Evolutionary conservation across 1,139 yeast genomes (phyloP).

Genomic region (Trichomonascaceae sp.): DNA sequence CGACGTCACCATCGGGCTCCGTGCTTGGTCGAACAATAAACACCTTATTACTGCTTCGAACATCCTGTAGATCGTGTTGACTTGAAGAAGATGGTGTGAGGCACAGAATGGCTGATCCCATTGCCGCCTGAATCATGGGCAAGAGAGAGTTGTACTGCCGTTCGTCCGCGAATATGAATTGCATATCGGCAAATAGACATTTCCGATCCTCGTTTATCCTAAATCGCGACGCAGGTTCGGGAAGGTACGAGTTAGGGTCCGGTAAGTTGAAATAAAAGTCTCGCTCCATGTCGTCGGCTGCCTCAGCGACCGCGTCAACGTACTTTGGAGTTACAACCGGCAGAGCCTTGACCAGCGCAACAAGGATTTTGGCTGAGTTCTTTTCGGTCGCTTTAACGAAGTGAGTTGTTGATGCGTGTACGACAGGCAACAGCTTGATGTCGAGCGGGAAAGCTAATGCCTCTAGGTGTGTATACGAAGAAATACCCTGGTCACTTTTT

Average conservation of each 20-base stretch:
- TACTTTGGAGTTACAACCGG: constrained; percentile 17
- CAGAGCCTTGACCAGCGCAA: constrained; percentile 16
- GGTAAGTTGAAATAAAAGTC: constrained; percentile 14
- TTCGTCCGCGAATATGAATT: constrained; percentile 10
- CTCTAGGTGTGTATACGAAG: constrained; percentile 5
- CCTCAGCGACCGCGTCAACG: constrained; percentile 8
- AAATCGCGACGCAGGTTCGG: constrained; percentile 12
- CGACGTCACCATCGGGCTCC: constrained; percentile 4
- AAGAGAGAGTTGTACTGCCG: constrained; percentile 12
- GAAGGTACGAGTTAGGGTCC: constrained; percentile 11
- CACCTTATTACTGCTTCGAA: constrained; percentile 1
- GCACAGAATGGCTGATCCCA: constrained; percentile 9
- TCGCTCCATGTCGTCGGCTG: constrained; percentile 8
- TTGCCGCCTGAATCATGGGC: constrained; percentile 14
- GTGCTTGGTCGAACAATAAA: not conserved
- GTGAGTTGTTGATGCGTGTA: constrained; percentile 14
- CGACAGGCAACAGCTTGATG: constrained; percentile 14
- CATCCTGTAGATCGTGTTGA: not conserved
- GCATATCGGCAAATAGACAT: constrained; percentile 10
- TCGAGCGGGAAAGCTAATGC: too few species aligned
- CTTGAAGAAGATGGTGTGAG: not conserved
- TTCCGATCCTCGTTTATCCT: constrained; percentile 11
- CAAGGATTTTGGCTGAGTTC: constrained; percentile 14
- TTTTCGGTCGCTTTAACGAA: constrained; percentile 8
- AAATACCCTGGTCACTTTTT: constrained; percentile 3